Evolutionary conservation across 2,329 filamentous ascomycete species (phyloP), one percentile per base, ranked within the genome.

Genomic region (Ceratocystis colombiana): DNA sequence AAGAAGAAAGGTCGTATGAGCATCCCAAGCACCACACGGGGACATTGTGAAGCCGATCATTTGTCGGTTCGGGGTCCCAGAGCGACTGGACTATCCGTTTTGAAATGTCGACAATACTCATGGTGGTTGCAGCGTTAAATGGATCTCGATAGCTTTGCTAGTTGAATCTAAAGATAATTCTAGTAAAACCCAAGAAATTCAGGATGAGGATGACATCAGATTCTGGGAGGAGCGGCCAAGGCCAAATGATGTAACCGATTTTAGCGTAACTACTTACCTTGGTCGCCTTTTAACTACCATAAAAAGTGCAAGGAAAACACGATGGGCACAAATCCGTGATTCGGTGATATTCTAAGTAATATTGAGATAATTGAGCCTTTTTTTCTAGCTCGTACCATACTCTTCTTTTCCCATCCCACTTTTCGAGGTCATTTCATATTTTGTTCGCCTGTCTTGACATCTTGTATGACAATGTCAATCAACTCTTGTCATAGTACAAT

Each of bases 81-180:
- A 97, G 87, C 77, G 89, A 90, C 76, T 93, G 89, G 68, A 96
- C 87, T 71, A 96, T 85, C 69, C 88, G 88, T 76, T 90, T 89
- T 71, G 88, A 84, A 68, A 95, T 79, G 72, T 96, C 89, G 66
- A 88, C 84, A 67, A 82, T 85, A 45, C 79, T 77, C 69, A 80
- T 75, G 37, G 44, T 64, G 55, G 15, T 7, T 64, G 44, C 22
- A 22, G n/a, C 41, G 45, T 22, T 33, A 50, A 37, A 50, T 63
- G 10, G 15, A 63, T 33, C 17, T 22, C 12, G 8, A 25, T 63
- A 37, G 17, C 33, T n/a, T 8, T 41, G 12, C 48, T 37, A 20
- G n/a, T 48, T 20, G 6, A 46, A 44, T 45, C 33, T 61, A 10
- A 22, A 53, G 48, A 53, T 53, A 53, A 41, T 15, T 25, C 48